These are phyloP conservation scores for Salix udensis DNA, from an alignment of 345 rosid genomes.

Conservation along the genomic window DNA sequence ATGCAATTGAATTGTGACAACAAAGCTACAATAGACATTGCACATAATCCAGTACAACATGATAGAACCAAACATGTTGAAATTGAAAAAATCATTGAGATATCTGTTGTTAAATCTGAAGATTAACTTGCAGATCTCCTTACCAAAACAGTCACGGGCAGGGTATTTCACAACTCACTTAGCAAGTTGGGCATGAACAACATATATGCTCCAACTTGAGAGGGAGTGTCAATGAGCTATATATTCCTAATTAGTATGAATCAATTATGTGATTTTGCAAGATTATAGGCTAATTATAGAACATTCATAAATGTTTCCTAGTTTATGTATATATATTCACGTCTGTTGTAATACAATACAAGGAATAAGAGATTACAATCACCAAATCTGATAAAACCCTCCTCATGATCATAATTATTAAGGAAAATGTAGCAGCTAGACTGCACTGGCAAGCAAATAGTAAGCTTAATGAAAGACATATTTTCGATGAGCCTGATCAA, in stretches of 20 bases:
- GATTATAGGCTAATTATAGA: not conserved
- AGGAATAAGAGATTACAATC: too few relatives aligned
- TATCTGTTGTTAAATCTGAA: too few relatives aligned
- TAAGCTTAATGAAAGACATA: not conserved
- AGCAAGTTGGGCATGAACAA: not conserved
- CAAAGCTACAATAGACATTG: not conserved
- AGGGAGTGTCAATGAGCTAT: not conserved
- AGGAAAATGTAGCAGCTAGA: slow-evolving; percentile 4
- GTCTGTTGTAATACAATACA: too few relatives aligned
- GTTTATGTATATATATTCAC: too few relatives aligned
- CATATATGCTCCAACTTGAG: not conserved
- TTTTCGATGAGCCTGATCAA: not conserved
- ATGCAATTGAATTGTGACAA: not conserved
- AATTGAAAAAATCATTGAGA: not conserved
- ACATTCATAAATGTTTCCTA: too few relatives aligned
- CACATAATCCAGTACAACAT: not conserved
- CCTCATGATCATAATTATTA: not conserved
- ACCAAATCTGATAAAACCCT: not conserved
- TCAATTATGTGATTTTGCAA: not conserved
- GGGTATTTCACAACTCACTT: not conserved
- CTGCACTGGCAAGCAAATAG: not conserved
- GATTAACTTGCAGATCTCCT: not conserved
- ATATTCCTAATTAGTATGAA: not conserved
- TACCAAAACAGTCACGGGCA: not conserved
- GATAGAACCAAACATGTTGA: not conserved